Conservation (phyloP, 2,329 filamentous ascomycete species). For the Aureobasidium lini region DNA sequence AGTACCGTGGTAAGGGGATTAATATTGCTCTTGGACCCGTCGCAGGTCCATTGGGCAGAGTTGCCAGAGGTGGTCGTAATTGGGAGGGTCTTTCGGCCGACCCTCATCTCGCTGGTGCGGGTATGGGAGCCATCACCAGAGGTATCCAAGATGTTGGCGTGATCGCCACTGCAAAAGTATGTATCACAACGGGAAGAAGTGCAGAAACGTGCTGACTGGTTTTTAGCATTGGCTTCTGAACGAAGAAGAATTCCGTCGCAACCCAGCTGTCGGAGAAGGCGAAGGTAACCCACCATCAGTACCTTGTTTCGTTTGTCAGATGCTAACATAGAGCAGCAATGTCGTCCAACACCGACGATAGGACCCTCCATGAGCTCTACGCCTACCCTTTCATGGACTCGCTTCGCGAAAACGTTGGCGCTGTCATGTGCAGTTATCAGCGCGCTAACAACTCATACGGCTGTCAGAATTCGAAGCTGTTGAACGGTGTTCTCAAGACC, state of each 20-base stretch:
- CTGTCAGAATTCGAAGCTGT: slow-evolving; percentile 54
- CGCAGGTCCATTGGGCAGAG: slow-evolving; percentile 64
- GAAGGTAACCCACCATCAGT: neutral
- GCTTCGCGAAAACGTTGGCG: slow-evolving; percentile 22
- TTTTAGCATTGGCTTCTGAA: slow-evolving; percentile 27
- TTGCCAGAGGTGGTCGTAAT: slow-evolving; percentile 63
- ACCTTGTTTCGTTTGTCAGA: too few relatives aligned
- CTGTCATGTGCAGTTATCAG: slow-evolving; percentile 29
- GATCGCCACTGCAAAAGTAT: slow-evolving; percentile 43
- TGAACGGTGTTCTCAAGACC: slow-evolving; percentile 63
- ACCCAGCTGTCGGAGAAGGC: slow-evolving; percentile 22
- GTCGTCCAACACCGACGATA: slow-evolving; percentile 25
- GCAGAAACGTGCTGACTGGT: slow-evolving; percentile 26
- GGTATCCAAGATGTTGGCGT: slow-evolving; percentile 51
- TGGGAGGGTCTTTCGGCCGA: slow-evolving; percentile 73
- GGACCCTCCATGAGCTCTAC: slow-evolving; percentile 23
- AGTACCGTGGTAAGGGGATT: slow-evolving; percentile 26
- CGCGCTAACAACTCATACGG: slow-evolving; percentile 57
- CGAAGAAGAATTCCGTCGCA: slow-evolving; percentile 17
- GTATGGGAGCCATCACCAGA: slow-evolving; percentile 44
- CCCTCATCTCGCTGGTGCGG: slow-evolving; percentile 54
- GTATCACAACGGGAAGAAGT: neutral
- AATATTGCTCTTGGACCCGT: slow-evolving; percentile 20
- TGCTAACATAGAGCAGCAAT: slow-evolving; percentile 6
- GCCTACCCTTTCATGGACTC: slow-evolving; percentile 27